phyloP scores from a whole-genome alignment of 148 eudicot species.

The Rhododendron griersonianum region DNA sequence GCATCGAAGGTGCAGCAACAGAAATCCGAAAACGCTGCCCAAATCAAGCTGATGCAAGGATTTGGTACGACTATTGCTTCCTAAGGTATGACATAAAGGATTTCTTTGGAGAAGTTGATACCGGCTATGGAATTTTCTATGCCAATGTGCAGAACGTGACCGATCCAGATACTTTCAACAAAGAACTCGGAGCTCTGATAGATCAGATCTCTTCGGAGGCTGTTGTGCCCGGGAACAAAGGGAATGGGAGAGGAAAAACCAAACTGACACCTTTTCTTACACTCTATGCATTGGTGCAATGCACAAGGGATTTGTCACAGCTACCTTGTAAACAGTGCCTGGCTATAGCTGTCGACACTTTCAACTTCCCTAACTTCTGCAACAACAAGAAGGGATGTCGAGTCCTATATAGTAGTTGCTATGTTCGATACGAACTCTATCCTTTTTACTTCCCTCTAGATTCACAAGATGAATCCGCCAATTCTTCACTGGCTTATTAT shows the following conservation, averaged over 20 bases:
- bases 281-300: slow-evolving; percentile 65
- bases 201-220: slow-evolving; percentile 40
- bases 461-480: slow-evolving; percentile 3
- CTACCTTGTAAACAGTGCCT: slow-evolving; percentile 59
- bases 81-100: slow-evolving; percentile 49
- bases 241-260: slow-evolving; percentile 56
- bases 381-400: slow-evolving; percentile 58
- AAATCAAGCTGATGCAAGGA: slow-evolving; percentile 48
- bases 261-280: slow-evolving; percentile 42
- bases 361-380: slow-evolving; percentile 53
- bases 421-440: slow-evolving; percentile 68
- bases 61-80: slow-evolving; percentile 79
- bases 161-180: slow-evolving; percentile 43
- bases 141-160: slow-evolving; percentile 46
- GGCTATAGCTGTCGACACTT: slow-evolving; percentile 50
- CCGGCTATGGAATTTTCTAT: slow-evolving; percentile 31
- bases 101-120: slow-evolving; percentile 61
- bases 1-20: slow-evolving; percentile 56
- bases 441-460: slow-evolving; percentile 72
- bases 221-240: slow-evolving; percentile 28
- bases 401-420: slow-evolving; percentile 66
- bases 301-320: slow-evolving; percentile 61
- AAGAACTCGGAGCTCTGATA: slow-evolving; percentile 40
- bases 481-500: slow-evolving; percentile 13
- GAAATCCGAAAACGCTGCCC: slow-evolving; percentile 43